Percentiles rank a stretch among this genome's conserved stretches.
These are phyloP conservation scores for Glebionis coronaria DNA, from an alignment of 129 eudicot genomes.

Conservation along the genomic window DNA sequence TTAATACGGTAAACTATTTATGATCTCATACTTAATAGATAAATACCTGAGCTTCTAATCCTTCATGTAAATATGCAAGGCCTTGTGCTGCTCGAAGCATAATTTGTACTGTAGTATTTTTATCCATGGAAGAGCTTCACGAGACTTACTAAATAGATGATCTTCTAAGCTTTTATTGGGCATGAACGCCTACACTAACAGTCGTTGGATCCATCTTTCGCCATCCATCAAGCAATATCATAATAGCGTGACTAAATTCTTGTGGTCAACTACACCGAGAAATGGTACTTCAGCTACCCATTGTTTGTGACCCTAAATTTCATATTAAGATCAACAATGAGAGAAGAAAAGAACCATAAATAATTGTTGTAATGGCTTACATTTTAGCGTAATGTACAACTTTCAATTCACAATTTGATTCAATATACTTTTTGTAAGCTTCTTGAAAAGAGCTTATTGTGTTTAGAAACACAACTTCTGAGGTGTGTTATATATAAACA, in stretches of 20 bases:
- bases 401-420: not conserved
- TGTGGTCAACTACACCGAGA: slow-evolving; percentile 87
- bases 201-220: slow-evolving; percentile 77
- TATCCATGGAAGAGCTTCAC: slow-evolving; percentile 65
- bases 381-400: not conserved
- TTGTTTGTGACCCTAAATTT: slow-evolving; percentile 81
- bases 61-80: slow-evolving; percentile 89
- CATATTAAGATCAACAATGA: slow-evolving; percentile 9
- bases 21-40: not conserved
- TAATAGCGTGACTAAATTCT: slow-evolving; percentile 79
- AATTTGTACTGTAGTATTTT: slow-evolving; percentile 57
- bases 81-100: slow-evolving; percentile 88
- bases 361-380: too few relatives aligned
- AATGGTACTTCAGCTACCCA: slow-evolving; percentile 92
- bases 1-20: not conserved
- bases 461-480: too few relatives aligned
- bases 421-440: not conserved
- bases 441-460: too few relatives aligned
- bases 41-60: slow-evolving; percentile 72
- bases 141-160: slow-evolving; percentile 63
- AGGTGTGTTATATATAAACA: too few relatives aligned
- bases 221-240: slow-evolving; percentile 87
- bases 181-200: slow-evolving; percentile 86
- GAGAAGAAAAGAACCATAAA: not conserved
- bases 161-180: slow-evolving; percentile 78